Conservation (phyloP, 345 rosid genomes). For the Punica granatum region DNA sequence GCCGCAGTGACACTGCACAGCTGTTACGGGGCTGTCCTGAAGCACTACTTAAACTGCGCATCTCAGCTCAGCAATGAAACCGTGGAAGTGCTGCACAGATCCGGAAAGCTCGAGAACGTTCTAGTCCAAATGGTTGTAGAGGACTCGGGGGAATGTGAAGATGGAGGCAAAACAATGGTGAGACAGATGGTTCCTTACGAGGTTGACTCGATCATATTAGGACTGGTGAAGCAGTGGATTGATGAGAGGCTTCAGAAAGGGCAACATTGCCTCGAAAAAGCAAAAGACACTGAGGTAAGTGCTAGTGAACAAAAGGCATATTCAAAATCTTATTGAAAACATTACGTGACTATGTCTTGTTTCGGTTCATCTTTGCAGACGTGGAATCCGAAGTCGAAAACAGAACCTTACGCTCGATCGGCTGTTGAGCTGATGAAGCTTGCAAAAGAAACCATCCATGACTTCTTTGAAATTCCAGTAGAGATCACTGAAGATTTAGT, state of each 20-base stretch:
- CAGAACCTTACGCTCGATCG: slow-evolving; percentile 74
- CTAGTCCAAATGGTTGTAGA: slow-evolving; percentile 86
- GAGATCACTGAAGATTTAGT: slow-evolving; percentile 66
- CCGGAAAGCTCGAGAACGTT: slow-evolving; percentile 75
- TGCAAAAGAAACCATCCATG: slow-evolving; percentile 49
- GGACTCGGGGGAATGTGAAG: slow-evolving; percentile 72
- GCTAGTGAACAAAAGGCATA: not conserved
- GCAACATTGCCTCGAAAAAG: slow-evolving; percentile 39
- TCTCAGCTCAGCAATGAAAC: slow-evolving; percentile 39
- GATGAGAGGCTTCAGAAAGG: slow-evolving; percentile 43
- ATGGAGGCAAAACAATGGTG: slow-evolving; percentile 73
- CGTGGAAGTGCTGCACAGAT: slow-evolving; percentile 60
- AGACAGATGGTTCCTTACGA: slow-evolving; percentile 85
- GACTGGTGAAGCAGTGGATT: slow-evolving; percentile 57
- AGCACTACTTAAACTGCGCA: slow-evolving; percentile 57
- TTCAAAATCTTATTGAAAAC: slow-evolving; percentile 33
- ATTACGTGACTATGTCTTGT: slow-evolving; percentile 13
- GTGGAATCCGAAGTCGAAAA: slow-evolving; percentile 87
- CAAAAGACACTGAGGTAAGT: slow-evolving; percentile 65
- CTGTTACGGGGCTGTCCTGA: slow-evolving; percentile 61
- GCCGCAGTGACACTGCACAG: slow-evolving; percentile 68
- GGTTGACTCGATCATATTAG: slow-evolving; percentile 54
- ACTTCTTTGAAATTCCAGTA: slow-evolving; percentile 65
- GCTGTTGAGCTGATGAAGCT: slow-evolving; percentile 57
- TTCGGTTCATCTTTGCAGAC: slow-evolving; percentile 33